Base-by-base conservation (phyloP, 257 asterid species). In the Solanum lycopersicoides region DNA sequence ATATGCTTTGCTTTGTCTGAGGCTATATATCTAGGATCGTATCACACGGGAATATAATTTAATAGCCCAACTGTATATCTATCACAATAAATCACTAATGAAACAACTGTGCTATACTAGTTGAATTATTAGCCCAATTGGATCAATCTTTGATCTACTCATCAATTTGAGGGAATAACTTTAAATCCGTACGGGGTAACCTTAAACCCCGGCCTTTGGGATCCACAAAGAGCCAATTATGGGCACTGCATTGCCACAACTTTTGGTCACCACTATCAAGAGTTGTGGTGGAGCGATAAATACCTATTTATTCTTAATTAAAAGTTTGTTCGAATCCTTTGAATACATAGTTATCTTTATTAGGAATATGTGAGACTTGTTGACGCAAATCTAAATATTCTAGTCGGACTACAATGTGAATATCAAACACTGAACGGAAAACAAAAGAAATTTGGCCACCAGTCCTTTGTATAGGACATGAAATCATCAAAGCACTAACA, bases 171-270 rank as follows among this genome's bases (percentile, higher is more conserved):
- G 71, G 15, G 71, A n/a, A 63, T 23, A 23, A 30, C 53, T 75
- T 15, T 73, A 73, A 69, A 12, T 86, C 32, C 16, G 50, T 6
- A 42, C 20, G 15, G 53, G 41, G 34, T 4, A 68, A 59, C 90
- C 86, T 82, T 69, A 90, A 89, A 89, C 34, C 65, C 30, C 7
- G 93, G 86, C 96, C 93, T 85, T 92, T 89, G 92, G 91, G 91
- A 60, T 82, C 59, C 87, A 68, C 63, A 69, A 15, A 83, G 91
- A 88, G 94, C 88, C 90, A 76, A 32, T 89, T 86, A 83, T 85
- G 91, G 86, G 90, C 90, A 45, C 39, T 37, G 7, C 6, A 37
- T 37, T 37, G 39, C 39, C 7, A 37, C 21, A 74, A 80, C 72
- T 63, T 50, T 83, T 18, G 75, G 85, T n/a, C 65, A 85, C 39